Conservation (phyloP, 1,284 basidiomycete genomes). For the Malassezia obtusa region DNA sequence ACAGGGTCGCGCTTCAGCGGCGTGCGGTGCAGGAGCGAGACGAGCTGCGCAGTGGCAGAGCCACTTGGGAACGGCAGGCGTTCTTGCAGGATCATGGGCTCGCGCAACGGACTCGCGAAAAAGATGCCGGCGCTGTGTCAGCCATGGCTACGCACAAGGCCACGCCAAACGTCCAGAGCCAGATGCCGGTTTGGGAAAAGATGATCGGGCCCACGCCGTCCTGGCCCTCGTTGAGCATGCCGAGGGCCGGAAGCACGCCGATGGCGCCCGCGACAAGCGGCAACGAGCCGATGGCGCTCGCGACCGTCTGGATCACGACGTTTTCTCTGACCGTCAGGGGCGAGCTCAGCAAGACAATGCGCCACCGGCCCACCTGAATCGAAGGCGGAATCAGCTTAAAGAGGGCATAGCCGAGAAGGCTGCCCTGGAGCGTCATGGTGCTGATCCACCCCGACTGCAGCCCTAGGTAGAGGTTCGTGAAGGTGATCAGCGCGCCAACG, state of each 20-base stretch:
- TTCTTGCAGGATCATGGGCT: conserved; percentile 91
- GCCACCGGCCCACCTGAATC: conserved; percentile 18
- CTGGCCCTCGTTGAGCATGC: conserved; percentile 61
- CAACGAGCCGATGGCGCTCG: conserved; percentile 68
- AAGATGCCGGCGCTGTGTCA: conserved; percentile 62
- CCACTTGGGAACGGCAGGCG: conserved; percentile 87
- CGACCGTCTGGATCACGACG: conserved; percentile 80
- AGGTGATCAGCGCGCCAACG: conserved; percentile 65
- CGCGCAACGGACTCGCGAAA: conserved; percentile 79
- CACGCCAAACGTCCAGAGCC: conserved; percentile 74
- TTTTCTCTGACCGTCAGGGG: conserved; percentile 79
- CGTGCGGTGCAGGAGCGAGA: conserved; percentile 68
- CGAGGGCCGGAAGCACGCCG: conserved; percentile 82
- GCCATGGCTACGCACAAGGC: conserved; percentile 69
- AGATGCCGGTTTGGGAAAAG: conserved; percentile 61
- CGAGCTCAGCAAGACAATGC: conserved; percentile 17
- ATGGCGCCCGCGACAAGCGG: conserved; percentile 76
- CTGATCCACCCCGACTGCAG: conserved; percentile 65
- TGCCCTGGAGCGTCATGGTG: conserved; percentile 92
- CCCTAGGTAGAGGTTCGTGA: conserved; percentile 67
- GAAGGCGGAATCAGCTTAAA: conserved; percentile 56
- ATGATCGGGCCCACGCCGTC: conserved; percentile 70
- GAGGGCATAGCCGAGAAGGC: conserved; percentile 77
- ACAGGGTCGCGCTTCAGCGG: conserved; percentile 3
- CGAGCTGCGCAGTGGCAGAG: conserved; percentile 86